These are phyloP conservation scores for Talaromyces sp. DNA, from an alignment of 2,329 filamentous ascomycete species.

Conservation along the genomic window DNA sequence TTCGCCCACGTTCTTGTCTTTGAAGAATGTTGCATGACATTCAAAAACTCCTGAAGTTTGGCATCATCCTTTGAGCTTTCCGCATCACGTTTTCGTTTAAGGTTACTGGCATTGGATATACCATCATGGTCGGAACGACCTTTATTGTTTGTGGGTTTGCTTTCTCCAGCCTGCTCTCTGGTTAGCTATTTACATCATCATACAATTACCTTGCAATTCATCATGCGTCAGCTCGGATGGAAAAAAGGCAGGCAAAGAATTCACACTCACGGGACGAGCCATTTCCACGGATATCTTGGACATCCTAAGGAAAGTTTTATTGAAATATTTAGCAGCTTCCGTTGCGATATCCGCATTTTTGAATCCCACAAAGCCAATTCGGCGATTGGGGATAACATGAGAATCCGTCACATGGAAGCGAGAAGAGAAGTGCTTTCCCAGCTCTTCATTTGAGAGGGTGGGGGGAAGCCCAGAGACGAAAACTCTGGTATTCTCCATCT, in stretches of 20 bases:
- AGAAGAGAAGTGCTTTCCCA: slow-evolving; percentile 81
- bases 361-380: slow-evolving; percentile 95
- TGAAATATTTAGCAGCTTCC: slow-evolving; percentile 88
- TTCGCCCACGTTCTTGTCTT: slow-evolving; percentile 61
- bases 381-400: slow-evolving; percentile 80
- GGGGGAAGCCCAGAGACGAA: slow-evolving; percentile 73
- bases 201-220: slow-evolving; percentile 21
- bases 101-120: slow-evolving; percentile 23
- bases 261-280: slow-evolving; percentile 65
- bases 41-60: slow-evolving; percentile 80
- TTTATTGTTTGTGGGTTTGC: slow-evolving; percentile 21
- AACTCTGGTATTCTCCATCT: slow-evolving; percentile 71
- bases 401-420: slow-evolving; percentile 79
- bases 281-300: slow-evolving; percentile 87
- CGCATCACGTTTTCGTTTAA: slow-evolving; percentile 38
- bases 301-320: slow-evolving; percentile 92
- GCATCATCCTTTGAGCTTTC: slow-evolving; percentile 63
- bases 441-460: slow-evolving; percentile 74
- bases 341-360: slow-evolving; percentile 73
- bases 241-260: slow-evolving; percentile 17
- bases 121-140: slow-evolving; percentile 20
- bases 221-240: slow-evolving; percentile 32
- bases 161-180: slow-evolving; percentile 35
- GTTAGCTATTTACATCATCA: slow-evolving; percentile 19
- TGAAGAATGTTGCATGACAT: slow-evolving; percentile 68